phyloP scores from a whole-genome alignment of 805 yeast species.

The Yarrowia sp. region DNA sequence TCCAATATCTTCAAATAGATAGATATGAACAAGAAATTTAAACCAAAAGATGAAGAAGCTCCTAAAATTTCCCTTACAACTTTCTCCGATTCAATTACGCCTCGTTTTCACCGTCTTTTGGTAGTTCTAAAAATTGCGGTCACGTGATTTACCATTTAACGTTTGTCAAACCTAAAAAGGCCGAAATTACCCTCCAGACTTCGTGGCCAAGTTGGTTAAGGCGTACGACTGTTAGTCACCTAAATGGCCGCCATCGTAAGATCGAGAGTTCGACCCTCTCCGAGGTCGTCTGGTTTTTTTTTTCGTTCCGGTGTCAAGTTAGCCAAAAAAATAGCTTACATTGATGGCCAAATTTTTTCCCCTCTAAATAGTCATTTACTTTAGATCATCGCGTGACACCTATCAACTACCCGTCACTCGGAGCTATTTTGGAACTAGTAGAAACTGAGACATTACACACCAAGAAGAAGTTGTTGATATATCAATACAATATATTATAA shows the following conservation, averaged over 20 bases:
- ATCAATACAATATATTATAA: constrained; percentile 2
- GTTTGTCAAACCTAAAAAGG: not conserved
- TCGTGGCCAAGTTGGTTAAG: constrained; percentile 27
- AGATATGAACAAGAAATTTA: no score
- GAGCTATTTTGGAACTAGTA: not conserved
- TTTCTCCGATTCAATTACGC: no score
- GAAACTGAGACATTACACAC: not conserved
- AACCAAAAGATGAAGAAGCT: no score
- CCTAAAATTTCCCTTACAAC: no score
- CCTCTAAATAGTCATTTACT: not conserved
- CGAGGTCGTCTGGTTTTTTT: constrained; percentile 26
- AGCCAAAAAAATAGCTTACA: no score
- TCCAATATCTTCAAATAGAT: no score
- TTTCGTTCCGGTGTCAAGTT: not conserved
- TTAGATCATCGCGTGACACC: no score
- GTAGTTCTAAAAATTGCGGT: not conserved
- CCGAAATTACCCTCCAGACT: not conserved
- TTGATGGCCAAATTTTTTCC: not conserved
- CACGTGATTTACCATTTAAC: not conserved
- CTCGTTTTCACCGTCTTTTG: not conserved
- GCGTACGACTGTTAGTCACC: constrained; percentile 27
- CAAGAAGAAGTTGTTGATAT: not conserved
- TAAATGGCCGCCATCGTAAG: constrained; percentile 27
- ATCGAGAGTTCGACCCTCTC: constrained; percentile 28
- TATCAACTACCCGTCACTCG: no score